Evolutionary conservation across 805 yeast genomes (phyloP), one percentile per base, ranked within the genome.

Genomic region (Metschnikowia picachoensis): DNA sequence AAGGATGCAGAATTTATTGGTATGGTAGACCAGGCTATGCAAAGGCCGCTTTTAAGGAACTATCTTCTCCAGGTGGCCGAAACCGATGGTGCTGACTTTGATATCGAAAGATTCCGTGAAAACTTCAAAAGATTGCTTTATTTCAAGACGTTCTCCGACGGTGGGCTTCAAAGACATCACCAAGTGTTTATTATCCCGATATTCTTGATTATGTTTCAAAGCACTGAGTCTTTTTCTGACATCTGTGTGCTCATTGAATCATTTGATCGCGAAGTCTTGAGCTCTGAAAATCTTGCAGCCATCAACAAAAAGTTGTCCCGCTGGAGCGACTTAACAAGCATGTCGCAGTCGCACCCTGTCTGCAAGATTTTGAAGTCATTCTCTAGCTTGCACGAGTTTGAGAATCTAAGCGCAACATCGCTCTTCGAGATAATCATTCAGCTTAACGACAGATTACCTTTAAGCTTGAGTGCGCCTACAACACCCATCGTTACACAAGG

Each of bases 391-490:
- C 51, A 58, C 15, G 75, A 72, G 50, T 71, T 71, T 52, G 66
- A 62, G 25, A 52, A 58, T 37, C 57, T 72, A 39, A 64, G 57
- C 47, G 56, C 66, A 1, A 60, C 50, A 14, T 50, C 52, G 6
- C 55, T 72, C 13, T 68, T 68, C 45, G 72, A 68, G 44, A 55
- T 71, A 29, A 37, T 70, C 11, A 45, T 58, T 32, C 75, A 70
- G 47, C 52, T 70, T n/a, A 70, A 69, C 55, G 77, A 72, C 55
- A 62, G 62, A 40, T 57, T 70, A 35, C 76, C 77, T 0, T 61
- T 72, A 50, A 70, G 76, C 58, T 57, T 70, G 31, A 67, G 73
- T 15, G 75, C 77, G 4, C 74, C 76, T 8, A 63, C 73, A 2
- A 72, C 76, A 3, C 76, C 77, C 16, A 58, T 69, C 6, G 36